These are phyloP conservation scores for Aspergillus eucalypticola DNA, from an alignment of 2,329 filamentous ascomycete species.

Conservation along the genomic window DNA sequence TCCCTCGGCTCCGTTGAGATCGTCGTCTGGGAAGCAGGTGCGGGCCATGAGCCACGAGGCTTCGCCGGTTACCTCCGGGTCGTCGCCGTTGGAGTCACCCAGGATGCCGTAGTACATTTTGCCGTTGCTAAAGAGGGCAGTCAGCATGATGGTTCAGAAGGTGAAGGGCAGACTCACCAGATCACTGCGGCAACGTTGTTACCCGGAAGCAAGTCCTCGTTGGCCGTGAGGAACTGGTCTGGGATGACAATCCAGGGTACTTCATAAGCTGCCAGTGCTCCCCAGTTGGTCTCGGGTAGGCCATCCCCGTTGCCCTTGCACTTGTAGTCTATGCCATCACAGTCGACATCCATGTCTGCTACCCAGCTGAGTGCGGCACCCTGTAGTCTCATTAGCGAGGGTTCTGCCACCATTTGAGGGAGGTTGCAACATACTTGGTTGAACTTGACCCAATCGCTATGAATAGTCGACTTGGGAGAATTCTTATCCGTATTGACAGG, in stretches of 20 bases:
- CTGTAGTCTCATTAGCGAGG: slow-evolving; percentile 13
- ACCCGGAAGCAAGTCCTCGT: slow-evolving; percentile 22
- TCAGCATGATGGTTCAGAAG: not conserved
- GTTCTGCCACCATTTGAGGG: not conserved
- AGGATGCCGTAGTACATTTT: slow-evolving; percentile 39
- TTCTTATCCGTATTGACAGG: slow-evolving; percentile 22
- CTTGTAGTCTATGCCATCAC: slow-evolving; percentile 31
- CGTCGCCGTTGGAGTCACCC: slow-evolving; percentile 33
- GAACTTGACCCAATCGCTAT: slow-evolving; percentile 30
- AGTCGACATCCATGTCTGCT: slow-evolving; percentile 38
- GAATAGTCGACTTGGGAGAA: slow-evolving; percentile 27
- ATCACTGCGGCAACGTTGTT: slow-evolving; percentile 35
- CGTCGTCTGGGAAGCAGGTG: slow-evolving; percentile 33
- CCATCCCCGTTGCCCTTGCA: slow-evolving; percentile 36
- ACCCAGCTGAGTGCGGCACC: slow-evolving; percentile 31
- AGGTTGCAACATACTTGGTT: slow-evolving; percentile 16
- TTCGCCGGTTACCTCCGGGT: slow-evolving; percentile 33
- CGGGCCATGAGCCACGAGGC: slow-evolving; percentile 39
- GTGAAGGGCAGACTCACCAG: slow-evolving; percentile 21
- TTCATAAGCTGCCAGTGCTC: slow-evolving; percentile 33
- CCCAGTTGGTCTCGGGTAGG: slow-evolving; percentile 29
- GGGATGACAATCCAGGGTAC: slow-evolving; percentile 36
- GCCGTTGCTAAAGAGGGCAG: slow-evolving; percentile 20
- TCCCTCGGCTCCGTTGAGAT: slow-evolving; percentile 29
- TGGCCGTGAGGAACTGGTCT: slow-evolving; percentile 26